Evolutionary conservation across 2,329 filamentous ascomycete species (phyloP), one percentile per base, ranked within the genome.

Genomic region (Hymenoscyphus scutula): DNA sequence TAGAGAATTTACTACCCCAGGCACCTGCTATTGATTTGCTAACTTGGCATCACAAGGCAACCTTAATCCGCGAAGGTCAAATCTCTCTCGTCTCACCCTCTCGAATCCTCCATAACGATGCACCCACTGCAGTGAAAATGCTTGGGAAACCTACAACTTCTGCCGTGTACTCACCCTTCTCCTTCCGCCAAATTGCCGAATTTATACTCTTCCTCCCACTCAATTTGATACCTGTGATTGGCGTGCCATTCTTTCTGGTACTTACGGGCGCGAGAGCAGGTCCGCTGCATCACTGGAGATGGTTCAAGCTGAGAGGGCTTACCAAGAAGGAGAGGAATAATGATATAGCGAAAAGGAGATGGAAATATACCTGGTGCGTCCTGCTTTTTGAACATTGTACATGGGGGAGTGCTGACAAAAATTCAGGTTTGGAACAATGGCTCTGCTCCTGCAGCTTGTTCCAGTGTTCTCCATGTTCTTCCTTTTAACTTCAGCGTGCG

Each of bases 401-500:
- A 17, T 17, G 58, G 15, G 17, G 11, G 53, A 4, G 13, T 63
- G 53, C 67, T 70, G 48, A 69, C 23, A 48, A 2, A 23, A 17
- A 37, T 53, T 8, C 62, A 85, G 83, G 72, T 97, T 98, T 72
- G 95, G 95, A 17, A 91, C 90, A 0, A 82, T 95, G 3, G 91
- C 92, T 57, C 85, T 97, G 78, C 75, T 92, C 6, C 77, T 98
- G 30, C 91, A 97, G 77, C 82, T 98, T n/a, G 82, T 97, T 8
- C 95, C 95, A 1, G 82, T 94, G 13, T 77, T 97, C 56, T 96
- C 90, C n/a, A 96, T 99, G 82, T 87, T 98, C 73, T 97, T 98
- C 75, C 81, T 98, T 45, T 78, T 99, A 68, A 97, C 94, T 0
- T 92, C 90, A 2, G 89, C 93, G 1, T 86, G 87, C 23, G 95